These are phyloP conservation scores for Botrytis porri DNA, from an alignment of 2,329 filamentous ascomycete genomes.

Conservation along the genomic window DNA sequence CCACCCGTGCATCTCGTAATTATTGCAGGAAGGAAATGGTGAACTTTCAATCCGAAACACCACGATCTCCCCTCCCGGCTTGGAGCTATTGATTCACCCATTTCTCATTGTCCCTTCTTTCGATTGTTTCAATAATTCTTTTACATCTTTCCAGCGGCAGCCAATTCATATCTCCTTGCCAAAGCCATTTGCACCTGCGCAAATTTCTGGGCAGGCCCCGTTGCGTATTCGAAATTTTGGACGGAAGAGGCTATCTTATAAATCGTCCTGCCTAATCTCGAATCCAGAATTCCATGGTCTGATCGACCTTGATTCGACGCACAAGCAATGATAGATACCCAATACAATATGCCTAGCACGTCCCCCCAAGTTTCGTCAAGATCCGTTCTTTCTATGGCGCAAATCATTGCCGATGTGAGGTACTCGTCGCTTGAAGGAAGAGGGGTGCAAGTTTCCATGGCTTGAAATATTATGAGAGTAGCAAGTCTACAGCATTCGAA, in stretches of 20 bases:
- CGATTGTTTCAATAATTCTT: not conserved
- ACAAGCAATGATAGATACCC: conserved; percentile 7
- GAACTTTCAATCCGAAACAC: not conserved
- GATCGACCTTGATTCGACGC: not conserved
- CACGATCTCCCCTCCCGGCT: not conserved
- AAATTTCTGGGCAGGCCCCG: not conserved
- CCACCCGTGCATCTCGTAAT: not conserved
- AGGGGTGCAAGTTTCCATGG: not conserved
- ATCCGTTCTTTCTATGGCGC: not conserved
- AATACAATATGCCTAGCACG: conserved; percentile 12
- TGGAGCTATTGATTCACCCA: not conserved
- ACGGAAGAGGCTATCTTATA: not conserved
- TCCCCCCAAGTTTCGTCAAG: conserved; percentile 10
- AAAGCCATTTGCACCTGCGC: conserved; percentile 8
- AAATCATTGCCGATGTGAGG: not conserved
- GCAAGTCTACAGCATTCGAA: not conserved
- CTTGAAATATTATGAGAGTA: not conserved
- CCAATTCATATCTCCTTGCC: not conserved
- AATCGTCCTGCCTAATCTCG: not conserved
- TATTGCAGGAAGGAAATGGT: not conserved
- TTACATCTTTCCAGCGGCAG: not conserved
- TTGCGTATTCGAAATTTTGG: not conserved
- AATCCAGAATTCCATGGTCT: conserved; percentile 1
- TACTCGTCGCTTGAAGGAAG: not conserved
- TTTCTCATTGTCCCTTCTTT: not conserved